Base-by-base conservation (phyloP, 495 filamentous ascomycete species). In the Chaetomium cochliodes region DNA sequence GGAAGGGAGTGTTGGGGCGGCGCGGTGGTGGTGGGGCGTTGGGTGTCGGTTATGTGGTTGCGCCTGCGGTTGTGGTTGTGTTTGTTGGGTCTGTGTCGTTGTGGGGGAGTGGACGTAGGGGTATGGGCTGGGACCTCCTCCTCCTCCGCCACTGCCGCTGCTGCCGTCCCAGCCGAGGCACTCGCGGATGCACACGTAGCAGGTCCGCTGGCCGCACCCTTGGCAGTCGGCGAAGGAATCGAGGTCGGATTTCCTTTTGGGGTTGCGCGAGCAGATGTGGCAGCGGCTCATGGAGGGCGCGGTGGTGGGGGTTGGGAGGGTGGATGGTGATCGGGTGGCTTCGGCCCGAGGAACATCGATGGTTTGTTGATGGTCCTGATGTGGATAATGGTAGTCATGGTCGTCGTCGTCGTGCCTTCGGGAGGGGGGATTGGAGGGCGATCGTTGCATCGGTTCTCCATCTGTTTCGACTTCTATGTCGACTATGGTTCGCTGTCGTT, bases 221-320 rank as follows among this genome's bases (percentile, higher is more conserved):
- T 75, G 70, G 60, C 80, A 82, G 62, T 81, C 73, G 50, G 78
- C 75, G 60, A 77, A 82, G 37, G 74, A 77, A 63, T 82, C 79
- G 46, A 81, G 77, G 64, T 82, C 78, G 44, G 77, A 74, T 59
- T 78, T 81, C 72, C 77, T 81, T 64, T 67, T 77, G 0, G 80
- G 80, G 47, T 78, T 77, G 33, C 79, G 77, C 65, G 70, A 76
- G 71, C 80, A 82, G 62, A 82, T 79, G 71, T 82, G 79, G 64
- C 80, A 82, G 16, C 78, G 76, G 59, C 61, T 76, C 56, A 80
- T 75, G 1, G 73, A 62, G 0, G 69, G 54, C 2, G 70, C 46
- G 2, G 70, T 23, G n/a, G 65, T 41, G 50, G 62, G 41, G 11
- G 22, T 25, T 49, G 23, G 16, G 64, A 30, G 41, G 1, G 33